phyloP scores from a whole-genome alignment of 1,284 basidiomycete species.

The Malassezia yamatoensis region DNA sequence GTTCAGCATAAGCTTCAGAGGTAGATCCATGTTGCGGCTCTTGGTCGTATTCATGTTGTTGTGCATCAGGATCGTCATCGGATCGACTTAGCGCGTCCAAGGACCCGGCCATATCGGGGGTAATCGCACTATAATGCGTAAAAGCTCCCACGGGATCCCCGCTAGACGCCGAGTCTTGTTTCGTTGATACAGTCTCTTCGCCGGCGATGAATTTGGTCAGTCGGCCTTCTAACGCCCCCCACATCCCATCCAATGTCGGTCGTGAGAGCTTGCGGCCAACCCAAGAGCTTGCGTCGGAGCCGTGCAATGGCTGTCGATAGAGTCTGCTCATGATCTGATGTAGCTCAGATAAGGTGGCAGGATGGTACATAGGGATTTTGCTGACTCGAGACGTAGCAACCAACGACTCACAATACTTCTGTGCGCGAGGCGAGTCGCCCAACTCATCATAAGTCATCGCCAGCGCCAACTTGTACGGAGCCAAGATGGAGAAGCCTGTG shows the following conservation, averaged over 20 bases:
- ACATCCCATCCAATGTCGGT: conserved; percentile 81
- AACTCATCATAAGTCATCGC: conserved; percentile 61
- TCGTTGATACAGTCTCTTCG: conserved; percentile 37
- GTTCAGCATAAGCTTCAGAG: background rate
- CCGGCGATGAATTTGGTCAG: conserved; percentile 91
- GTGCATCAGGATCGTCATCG: background rate
- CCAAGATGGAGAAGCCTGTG: conserved; percentile 69
- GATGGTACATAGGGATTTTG: conserved; percentile 42
- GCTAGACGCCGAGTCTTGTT: conserved; percentile 30
- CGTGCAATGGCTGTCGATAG: conserved; percentile 66
- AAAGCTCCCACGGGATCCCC: conserved; percentile 61
- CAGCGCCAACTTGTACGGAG: conserved; percentile 75
- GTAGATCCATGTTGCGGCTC: background rate
- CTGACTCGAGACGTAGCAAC: conserved; percentile 56
- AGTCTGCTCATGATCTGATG: conserved; percentile 61
- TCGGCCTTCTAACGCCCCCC: conserved; percentile 84
- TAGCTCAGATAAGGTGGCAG: conserved; percentile 4
- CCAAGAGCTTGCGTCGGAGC: conserved; percentile 59
- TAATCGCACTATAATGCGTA: conserved; percentile 85
- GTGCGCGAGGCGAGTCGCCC: conserved; percentile 44
- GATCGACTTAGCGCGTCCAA: background rate
- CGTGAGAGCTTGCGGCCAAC: conserved; percentile 59
- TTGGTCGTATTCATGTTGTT: background rate
- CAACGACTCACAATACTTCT: conserved; percentile 79
- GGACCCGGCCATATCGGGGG: conserved; percentile 54